A percentile compares a stretch with the other conserved stretches of the same genome.
These are phyloP conservation scores for Apiospora saccharicola DNA, from an alignment of 2,329 filamentous ascomycete genomes.

Conservation along the genomic window DNA sequence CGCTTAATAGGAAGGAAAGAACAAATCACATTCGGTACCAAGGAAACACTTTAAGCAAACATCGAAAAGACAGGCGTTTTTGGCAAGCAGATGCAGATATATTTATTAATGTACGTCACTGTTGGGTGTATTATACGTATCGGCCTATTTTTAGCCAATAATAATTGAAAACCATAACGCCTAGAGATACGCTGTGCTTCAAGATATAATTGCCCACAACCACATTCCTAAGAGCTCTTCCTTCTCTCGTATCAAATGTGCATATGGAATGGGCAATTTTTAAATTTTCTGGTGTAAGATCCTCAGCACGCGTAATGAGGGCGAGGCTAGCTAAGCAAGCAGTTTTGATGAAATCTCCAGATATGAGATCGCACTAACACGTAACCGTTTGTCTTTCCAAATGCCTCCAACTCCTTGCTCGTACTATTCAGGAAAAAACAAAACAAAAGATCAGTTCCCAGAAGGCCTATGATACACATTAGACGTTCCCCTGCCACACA, in stretches of 20 bases:
- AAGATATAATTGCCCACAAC: neutral
- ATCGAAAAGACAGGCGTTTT: neutral
- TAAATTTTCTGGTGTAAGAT: neutral
- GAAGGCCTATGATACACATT: slow-evolving; percentile 12
- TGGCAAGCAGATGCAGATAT: too few relatives aligned
- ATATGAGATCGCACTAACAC: slow-evolving; percentile 4
- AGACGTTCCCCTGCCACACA: neutral
- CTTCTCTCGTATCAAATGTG: neutral
- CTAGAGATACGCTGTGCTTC: too few relatives aligned
- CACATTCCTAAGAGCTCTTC: neutral
- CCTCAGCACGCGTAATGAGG: neutral
- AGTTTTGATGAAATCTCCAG: neutral
- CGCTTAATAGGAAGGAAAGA: neutral
- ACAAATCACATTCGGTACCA: neutral
- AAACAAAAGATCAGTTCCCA: neutral
- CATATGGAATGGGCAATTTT: neutral
- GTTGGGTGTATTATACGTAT: too few relatives aligned
- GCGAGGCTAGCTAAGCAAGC: neutral
- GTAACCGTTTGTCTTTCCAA: slow-evolving; percentile 6
- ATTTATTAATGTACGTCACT: neutral
- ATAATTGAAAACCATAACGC: too few relatives aligned
- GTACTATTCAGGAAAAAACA: slow-evolving; percentile 1
- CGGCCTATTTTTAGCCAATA: too few relatives aligned
- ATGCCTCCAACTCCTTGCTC: slow-evolving; percentile 21
- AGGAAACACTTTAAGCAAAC: neutral